These are phyloP conservation scores for Cryptosporidium felis DNA, from an alignment of 169 alveolate species.

Conservation along the genomic window DNA sequence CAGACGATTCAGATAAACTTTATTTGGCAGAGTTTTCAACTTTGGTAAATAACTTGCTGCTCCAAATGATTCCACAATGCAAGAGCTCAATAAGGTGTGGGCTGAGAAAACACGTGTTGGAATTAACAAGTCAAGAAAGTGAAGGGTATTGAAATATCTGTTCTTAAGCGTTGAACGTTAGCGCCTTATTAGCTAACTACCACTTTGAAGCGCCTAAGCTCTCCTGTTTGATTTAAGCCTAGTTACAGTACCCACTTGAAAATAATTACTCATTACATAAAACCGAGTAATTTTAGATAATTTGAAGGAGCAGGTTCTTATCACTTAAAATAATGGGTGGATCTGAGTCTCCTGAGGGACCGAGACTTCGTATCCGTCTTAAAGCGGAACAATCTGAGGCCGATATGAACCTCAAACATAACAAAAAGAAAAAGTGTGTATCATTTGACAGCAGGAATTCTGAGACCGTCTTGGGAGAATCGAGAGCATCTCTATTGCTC, in stretches of 20 bases:
- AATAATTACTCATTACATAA: neutral
- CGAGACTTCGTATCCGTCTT: constrained; percentile 61
- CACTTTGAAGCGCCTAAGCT: neutral
- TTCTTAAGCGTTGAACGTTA: neutral
- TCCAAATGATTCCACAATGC: constrained; percentile 38
- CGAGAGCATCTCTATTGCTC: constrained; percentile 15
- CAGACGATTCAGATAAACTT: constrained; percentile 14
- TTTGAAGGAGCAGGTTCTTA: neutral
- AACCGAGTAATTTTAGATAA: neutral
- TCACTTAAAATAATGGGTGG: constrained; percentile 20
- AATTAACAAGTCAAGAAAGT: constrained; percentile 37
- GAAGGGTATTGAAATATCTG: constrained; percentile 15
- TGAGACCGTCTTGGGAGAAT: constrained; percentile 10
- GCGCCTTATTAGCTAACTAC: neutral
- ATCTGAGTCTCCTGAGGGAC: constrained; percentile 49
- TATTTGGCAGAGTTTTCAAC: constrained; percentile 22
- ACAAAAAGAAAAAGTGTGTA: constrained; percentile 7
- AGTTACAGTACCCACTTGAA: constrained; percentile 4
- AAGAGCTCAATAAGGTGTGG: constrained; percentile 60
- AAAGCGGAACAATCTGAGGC: constrained; percentile 45
- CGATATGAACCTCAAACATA: constrained; percentile 1
- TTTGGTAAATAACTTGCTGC: neutral
- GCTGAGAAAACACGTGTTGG: constrained; percentile 20
- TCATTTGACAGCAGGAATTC: constrained; percentile 10
- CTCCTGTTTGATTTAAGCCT: neutral